phyloP scores from a whole-genome alignment of 768 basidiomycete genomes.

The Neoboletus magnificus region DNA sequence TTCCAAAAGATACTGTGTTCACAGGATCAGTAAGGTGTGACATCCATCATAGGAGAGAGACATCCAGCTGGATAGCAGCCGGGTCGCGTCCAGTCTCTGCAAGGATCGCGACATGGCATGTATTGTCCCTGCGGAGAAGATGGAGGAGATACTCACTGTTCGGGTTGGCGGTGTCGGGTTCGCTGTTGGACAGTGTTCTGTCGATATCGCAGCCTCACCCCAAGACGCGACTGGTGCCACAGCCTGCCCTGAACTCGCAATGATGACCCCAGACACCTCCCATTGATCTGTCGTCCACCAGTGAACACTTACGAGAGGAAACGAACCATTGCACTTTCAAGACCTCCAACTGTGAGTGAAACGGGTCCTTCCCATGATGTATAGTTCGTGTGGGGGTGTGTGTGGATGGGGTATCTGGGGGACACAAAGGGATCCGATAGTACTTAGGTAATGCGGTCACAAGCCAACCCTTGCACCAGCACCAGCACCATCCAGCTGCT shows the following conservation, averaged over 20 bases:
- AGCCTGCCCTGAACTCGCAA: conserved; percentile 30
- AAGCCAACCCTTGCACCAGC: conserved; percentile 8
- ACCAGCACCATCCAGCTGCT: conserved; percentile 10
- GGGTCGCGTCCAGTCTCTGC: neutral
- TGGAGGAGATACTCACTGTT: conserved; percentile 35
- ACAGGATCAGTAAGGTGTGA: conserved; percentile 30
- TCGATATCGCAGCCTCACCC: neutral
- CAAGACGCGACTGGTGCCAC: neutral
- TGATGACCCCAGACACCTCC: conserved; percentile 20
- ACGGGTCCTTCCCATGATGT: neutral
- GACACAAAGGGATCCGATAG: neutral
- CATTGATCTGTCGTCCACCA: conserved; percentile 11
- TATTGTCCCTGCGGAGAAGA: neutral
- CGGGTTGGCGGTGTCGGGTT: conserved; percentile 25
- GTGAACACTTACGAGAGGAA: neutral
- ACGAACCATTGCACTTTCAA: too few relatives aligned
- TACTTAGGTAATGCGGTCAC: neutral
- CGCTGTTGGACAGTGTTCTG: conserved; percentile 11
- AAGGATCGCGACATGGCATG: neutral
- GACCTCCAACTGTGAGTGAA: neutral
- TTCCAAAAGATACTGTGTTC: conserved; percentile 22
- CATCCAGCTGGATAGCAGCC: conserved; percentile 46
- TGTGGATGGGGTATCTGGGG: conserved; percentile 18
- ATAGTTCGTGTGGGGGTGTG: neutral
- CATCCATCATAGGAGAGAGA: conserved; percentile 38